Evolutionary conservation across 768 basidiomycete genomes (phyloP), one percentile per base, ranked within the genome.

Genomic region (Tylopilus sp.): DNA sequence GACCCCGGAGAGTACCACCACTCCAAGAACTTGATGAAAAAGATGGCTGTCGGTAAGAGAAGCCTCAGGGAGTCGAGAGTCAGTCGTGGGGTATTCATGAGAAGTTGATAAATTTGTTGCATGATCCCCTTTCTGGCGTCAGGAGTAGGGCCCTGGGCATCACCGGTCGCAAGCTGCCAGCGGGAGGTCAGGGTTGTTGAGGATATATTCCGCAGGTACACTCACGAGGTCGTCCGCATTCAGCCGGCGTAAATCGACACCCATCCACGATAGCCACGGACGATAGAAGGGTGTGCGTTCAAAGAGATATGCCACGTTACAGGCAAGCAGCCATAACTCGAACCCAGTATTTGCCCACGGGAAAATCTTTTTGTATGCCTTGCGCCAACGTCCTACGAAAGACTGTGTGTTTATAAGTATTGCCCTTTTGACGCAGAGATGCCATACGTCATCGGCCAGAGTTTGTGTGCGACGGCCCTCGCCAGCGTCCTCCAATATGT

Each of bases 1-100:
- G 92, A 97, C 40, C 81, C 80, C 21, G 97, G 94, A 5, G 93
- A 95, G 66, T 98, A 98, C 94, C 96, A 99, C 94, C 97, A 99
- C 72, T 98, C 94, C 42, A 97, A 76, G 71, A 98, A 95, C 71
- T 94, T 96, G 75, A 99, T 77, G 67, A 92, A 89, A 71, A 99
- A 96, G 53, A 99, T 93, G 37, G 88, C 87, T 19, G 86, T 89
- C 16, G 92, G 96, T 30, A 94, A 80, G 42, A 91, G 76, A 43
- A 90, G 73, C 54, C 85, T 82, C 34, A 94, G 75, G 3, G 89
- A 92, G 66, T 93, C 89, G 29, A 94, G 76, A 10, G 89, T 61
- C 38, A 86, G 69, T 45, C 76, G 80, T 8, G 89, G 90, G 8
- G 83, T 81, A 21, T 71, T 69, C 45, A 72, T 57, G 17, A 89